Evolutionary conservation across 257 asterid species (phyloP), one percentile per base, ranked within the genome.

Genomic region (Gynochthodes officinalis): DNA sequence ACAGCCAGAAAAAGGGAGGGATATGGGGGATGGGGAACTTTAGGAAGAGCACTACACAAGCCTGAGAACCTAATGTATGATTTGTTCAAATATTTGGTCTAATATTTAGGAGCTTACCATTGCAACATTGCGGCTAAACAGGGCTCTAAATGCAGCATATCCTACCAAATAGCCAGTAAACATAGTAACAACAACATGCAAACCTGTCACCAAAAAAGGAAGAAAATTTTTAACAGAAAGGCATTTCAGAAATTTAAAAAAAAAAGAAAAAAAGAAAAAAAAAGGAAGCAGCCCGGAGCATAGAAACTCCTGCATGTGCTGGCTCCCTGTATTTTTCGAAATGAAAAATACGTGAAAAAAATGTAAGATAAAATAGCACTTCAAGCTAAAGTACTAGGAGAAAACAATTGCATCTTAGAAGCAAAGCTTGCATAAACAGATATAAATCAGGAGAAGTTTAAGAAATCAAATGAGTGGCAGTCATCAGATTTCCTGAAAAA

Each of bases 91-190:
- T 7, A 53, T 64, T 64, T 46, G n/a, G 8, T 39, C 37, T 19
- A 39, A 49, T 3, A 28, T 25, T 58, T 48, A 28, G 72, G 49
- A 53, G 37, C 44, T 70, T 89, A 94, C 99, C 99, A 89, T 86
- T 5, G 88, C 95, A 64, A 91, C 86, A 77, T 80, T 91, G 54
- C 77, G 85, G 87, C 86, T 64, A 73, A 89, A 94, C 81, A 94
- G 81, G 69, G 99, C 98, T 83, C 93, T 89, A 89, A 94, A 94
- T 59, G 97, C 89, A 69, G 88, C 89, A 81, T 82, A 94, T 75
- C 99, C 99, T 70, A 90, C 73, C 76, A 94, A 81, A 84, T 87
- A 94, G 64, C 98, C 96, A 14, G 99, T 89, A 59, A 94, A 90
- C 98, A 94, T 94, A 55, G 85, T 82, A 44, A 94, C 80, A 73